Conservation (phyloP, 2,329 filamentous ascomycete species). For the Pseudocercospora fuligena region DNA sequence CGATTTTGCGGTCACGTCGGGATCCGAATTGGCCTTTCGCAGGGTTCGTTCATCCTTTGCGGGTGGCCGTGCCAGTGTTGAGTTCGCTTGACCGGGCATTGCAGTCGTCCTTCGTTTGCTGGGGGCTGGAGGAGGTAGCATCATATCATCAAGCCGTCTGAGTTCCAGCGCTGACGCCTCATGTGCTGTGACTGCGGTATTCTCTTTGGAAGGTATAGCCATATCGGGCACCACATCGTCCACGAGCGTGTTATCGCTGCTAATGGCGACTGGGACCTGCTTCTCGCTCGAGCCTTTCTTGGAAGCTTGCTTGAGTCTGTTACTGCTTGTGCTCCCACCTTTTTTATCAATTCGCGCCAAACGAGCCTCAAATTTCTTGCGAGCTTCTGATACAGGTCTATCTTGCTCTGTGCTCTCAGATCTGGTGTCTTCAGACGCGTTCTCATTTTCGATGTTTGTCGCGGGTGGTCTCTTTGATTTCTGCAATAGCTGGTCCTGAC, state of each 20-base stretch:
- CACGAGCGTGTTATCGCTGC: conserved; percentile 10
- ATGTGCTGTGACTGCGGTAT: conserved; percentile 11
- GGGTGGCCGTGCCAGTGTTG: conserved; percentile 5
- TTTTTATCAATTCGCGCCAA: conserved; percentile 38
- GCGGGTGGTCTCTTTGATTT: conserved; percentile 26
- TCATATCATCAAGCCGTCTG: conserved; percentile 27
- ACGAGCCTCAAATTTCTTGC: conserved; percentile 36
- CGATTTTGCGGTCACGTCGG: conserved; percentile 14
- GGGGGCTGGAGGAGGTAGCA: conserved; percentile 27
- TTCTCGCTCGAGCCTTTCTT: conserved; percentile 12
- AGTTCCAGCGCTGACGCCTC: conserved; percentile 24
- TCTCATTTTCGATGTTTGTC: conserved; percentile 19
- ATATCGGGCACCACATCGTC: conserved; percentile 15
- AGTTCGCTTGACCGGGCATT: background rate
- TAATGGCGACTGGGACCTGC: conserved; percentile 3
- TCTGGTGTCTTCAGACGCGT: background rate
- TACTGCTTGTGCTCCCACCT: conserved; percentile 26
- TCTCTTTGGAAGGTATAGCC: background rate
- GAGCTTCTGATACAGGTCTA: conserved; percentile 25
- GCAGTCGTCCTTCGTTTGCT: background rate
- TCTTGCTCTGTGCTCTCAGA: background rate
- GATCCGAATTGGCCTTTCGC: conserved; percentile 28
- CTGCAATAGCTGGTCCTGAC: conserved; percentile 42
- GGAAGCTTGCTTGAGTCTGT: conserved; percentile 12
- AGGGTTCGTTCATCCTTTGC: conserved; percentile 23